Conservation (phyloP, 129 eudicot genomes). For the carrot (Daucus carota) region DNA sequence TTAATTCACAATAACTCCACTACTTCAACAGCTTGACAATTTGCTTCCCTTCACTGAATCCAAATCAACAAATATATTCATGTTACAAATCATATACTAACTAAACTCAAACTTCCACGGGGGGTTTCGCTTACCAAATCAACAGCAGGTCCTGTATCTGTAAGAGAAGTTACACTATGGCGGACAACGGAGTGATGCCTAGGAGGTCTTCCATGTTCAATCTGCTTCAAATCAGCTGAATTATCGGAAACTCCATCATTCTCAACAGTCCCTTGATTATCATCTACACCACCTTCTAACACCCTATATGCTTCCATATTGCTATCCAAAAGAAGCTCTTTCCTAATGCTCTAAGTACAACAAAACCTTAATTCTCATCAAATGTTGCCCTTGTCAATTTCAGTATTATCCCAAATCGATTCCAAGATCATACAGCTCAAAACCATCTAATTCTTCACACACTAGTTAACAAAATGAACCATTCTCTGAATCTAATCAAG, state of each 20-base stretch:
- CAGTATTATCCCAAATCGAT: neutral
- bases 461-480: neutral
- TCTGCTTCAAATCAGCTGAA: slow-evolving; percentile 41
- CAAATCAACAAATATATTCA: neutral
- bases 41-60: neutral
- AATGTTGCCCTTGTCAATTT: neutral
- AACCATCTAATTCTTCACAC: neutral
- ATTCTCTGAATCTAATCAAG: neutral
- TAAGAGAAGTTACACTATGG: slow-evolving; percentile 44
- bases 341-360: neutral
- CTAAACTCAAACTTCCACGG: neutral
- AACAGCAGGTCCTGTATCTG: slow-evolving; percentile 25
- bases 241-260: slow-evolving; percentile 43
- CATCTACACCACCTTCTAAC: slow-evolving; percentile 36
- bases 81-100: neutral
- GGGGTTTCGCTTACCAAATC: slow-evolving; percentile 41
- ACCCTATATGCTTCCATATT: slow-evolving; percentile 47
- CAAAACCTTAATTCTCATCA: neutral
- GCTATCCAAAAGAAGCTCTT: slow-evolving; percentile 19
- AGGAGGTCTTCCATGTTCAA: slow-evolving; percentile 50
- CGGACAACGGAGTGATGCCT: slow-evolving; percentile 46
- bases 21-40: neutral
- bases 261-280: slow-evolving; percentile 27
- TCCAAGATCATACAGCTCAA: slow-evolving; percentile 10
- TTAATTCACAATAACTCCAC: neutral